Percentiles rank a stretch among this genome's conserved stretches.
Evolutionary conservation across 345 rosid genomes (phyloP).

Genomic region (Syzygium jambos): DNA sequence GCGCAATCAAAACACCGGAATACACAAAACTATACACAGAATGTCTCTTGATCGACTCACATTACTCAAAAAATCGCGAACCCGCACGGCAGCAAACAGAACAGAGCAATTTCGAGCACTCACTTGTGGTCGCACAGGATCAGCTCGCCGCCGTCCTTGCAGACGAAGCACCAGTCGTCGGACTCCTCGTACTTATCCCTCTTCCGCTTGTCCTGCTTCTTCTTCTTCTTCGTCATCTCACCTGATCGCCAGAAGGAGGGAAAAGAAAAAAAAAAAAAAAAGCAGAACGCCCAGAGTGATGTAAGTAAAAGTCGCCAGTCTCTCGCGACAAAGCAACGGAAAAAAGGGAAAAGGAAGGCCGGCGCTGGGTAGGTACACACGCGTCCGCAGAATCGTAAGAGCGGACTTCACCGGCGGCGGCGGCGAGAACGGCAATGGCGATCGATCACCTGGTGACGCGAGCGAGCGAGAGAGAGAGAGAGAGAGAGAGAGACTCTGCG

Average conservation of each 20-base stretch:
- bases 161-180: conserved; percentile 38
- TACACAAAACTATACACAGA: not conserved
- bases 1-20: not conserved
- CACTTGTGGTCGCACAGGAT: conserved; percentile 40
- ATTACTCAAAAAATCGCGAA: not conserved
- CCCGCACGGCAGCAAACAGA: not conserved
- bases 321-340: not conserved
- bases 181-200: conserved; percentile 18
- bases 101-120: not conserved
- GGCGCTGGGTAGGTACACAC: not conserved
- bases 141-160: conserved; percentile 51
- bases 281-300: not conserved
- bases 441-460: not conserved
- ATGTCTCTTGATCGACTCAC: not conserved
- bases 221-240: not conserved
- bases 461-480: too few relatives aligned
- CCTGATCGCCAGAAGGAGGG: not conserved
- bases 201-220: conserved; percentile 7
- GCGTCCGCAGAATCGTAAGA: not conserved
- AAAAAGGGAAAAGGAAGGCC: not conserved
- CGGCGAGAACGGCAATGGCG: not conserved
- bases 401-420: not conserved
- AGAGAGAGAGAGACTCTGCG: not conserved
- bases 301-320: not conserved
- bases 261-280: not conserved